These are phyloP conservation scores for Fusarium dlaminii DNA, from an alignment of 2,329 filamentous ascomycete genomes.

Conservation along the genomic window DNA sequence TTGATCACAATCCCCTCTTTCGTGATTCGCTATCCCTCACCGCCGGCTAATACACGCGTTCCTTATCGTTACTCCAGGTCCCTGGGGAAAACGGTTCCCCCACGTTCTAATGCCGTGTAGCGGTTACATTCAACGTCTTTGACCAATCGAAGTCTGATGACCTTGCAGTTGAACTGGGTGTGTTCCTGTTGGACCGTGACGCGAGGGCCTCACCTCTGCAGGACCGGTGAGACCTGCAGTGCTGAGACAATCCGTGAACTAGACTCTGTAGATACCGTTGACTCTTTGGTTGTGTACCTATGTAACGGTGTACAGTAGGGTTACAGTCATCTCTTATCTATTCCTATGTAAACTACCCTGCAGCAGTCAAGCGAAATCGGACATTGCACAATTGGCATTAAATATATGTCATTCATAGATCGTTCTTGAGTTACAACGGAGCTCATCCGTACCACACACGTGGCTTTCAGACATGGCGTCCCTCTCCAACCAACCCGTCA, in stretches of 20 bases:
- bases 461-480: constrained; percentile 17
- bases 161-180: constrained; percentile 15
- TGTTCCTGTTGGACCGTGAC: constrained; percentile 29
- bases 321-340: not conserved
- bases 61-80: constrained; percentile 7
- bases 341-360: not conserved
- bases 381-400: constrained; percentile 23
- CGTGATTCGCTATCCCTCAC: constrained; percentile 24
- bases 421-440: constrained; percentile 38
- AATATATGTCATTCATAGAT: constrained; percentile 43
- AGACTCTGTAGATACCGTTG: not conserved
- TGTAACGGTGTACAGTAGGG: not conserved
- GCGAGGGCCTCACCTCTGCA: constrained; percentile 17
- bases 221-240: constrained; percentile 20
- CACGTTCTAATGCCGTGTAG: constrained; percentile 14
- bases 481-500: constrained; percentile 28
- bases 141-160: constrained; percentile 22
- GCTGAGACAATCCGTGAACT: not conserved
- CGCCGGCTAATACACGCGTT: constrained; percentile 7
- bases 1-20: not conserved
- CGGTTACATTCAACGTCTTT: constrained; percentile 20
- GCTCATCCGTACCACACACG: constrained; percentile 13
- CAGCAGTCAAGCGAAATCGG: not conserved
- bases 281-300: not conserved
- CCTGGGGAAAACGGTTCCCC: constrained; percentile 1